phyloP scores from a whole-genome alignment of 2,329 filamentous ascomycete genomes.

The Sporothrix luriei region DNA sequence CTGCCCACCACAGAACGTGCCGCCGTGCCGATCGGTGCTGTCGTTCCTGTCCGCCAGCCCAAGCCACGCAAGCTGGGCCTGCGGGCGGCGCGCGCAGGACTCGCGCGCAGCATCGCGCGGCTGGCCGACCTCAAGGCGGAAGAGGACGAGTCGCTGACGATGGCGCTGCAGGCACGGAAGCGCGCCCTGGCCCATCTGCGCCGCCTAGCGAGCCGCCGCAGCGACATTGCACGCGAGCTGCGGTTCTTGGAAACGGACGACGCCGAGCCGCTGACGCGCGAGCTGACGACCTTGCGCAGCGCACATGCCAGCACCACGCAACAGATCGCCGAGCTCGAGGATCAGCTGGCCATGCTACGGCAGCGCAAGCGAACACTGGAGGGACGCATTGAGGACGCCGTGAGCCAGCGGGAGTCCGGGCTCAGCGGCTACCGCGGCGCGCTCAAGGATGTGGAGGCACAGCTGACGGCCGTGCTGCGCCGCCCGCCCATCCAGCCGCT shows the following conservation, averaged over 20 bases:
- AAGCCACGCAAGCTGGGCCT: conserved; percentile 58
- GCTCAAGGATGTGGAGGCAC: conserved; percentile 65
- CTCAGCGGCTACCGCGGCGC: conserved; percentile 71
- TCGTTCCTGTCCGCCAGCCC: conserved; percentile 65
- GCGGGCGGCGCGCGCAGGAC: conserved; percentile 63
- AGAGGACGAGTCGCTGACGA: conserved; percentile 63
- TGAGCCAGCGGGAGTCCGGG: conserved; percentile 69
- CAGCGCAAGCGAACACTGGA: conserved; percentile 61
- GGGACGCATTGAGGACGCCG: conserved; percentile 62
- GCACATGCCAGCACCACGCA: conserved; percentile 58
- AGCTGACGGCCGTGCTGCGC: conserved; percentile 62
- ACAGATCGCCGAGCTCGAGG: conserved; percentile 68
- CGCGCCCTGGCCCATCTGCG: conserved; percentile 61
- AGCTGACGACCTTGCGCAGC: conserved; percentile 61
- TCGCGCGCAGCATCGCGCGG: conserved; percentile 64
- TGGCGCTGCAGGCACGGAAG: conserved; percentile 59
- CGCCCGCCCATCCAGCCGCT: conserved; percentile 59
- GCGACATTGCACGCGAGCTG: conserved; percentile 56
- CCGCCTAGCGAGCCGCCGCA: conserved; percentile 53
- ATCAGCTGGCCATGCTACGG: conserved; percentile 63
- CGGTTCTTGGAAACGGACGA: conserved; percentile 57
- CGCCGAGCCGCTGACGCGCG: conserved; percentile 60
- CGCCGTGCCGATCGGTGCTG: conserved; percentile 49
- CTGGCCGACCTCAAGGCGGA: conserved; percentile 68
- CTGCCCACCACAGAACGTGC: conserved; percentile 34